These are phyloP conservation scores for Alnus glutinosa DNA, from an alignment of 306 rosid genomes.

Conservation along the genomic window DNA sequence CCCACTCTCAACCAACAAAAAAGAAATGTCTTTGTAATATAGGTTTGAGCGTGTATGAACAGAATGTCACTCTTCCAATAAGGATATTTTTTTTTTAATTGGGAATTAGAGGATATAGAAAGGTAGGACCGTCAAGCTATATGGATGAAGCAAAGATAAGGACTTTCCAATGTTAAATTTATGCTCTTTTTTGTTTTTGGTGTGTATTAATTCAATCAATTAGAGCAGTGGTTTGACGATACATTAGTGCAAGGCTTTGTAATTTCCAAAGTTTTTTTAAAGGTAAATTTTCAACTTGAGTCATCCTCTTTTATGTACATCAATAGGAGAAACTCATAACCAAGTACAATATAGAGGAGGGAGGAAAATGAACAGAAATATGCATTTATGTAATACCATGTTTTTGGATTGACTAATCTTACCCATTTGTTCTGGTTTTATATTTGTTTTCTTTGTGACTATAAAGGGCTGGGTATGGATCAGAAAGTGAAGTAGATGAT, in stretches of 20 bases:
- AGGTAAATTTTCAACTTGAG: background rate
- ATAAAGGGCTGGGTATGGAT: conserved; percentile 89
- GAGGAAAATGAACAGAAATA: background rate
- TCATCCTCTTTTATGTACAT: background rate
- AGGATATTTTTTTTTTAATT: background rate
- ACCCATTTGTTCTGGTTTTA: background rate
- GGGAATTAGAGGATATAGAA: background rate
- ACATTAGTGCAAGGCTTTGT: background rate
- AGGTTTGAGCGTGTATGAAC: background rate
- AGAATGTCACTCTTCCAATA: background rate
- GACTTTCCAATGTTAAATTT: background rate
- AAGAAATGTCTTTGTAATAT: background rate
- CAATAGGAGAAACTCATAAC: background rate
- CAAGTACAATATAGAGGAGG: background rate
- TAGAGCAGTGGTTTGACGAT: background rate
- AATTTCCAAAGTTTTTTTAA: background rate
- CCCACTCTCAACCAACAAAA: no score
- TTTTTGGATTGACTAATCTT: background rate
- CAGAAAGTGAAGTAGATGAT: conserved; percentile 96
- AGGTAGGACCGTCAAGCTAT: background rate
- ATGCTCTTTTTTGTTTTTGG: background rate
- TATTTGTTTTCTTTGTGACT: conserved; percentile 28
- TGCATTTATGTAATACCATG: background rate
- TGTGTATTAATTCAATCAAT: background rate
- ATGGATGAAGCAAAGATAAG: background rate